A percentile compares a stretch with the other conserved stretches of the same genome.
These are phyloP conservation scores for Rutstroemia sp. DNA, from an alignment of 2,329 filamentous ascomycete species.

Conservation along the genomic window DNA sequence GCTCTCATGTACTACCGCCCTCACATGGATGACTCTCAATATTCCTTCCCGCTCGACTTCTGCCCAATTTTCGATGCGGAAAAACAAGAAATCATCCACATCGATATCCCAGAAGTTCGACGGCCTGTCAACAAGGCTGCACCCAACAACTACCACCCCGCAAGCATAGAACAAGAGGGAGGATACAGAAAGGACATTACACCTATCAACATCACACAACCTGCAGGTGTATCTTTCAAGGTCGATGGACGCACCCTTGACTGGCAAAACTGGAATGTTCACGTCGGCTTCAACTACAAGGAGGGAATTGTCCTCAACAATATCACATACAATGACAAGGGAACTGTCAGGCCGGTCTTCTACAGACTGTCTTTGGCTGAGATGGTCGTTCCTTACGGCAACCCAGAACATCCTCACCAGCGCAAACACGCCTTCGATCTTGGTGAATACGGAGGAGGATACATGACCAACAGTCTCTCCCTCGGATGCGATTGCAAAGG, in stretches of 20 bases:
- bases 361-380: constrained; percentile 84
- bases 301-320: constrained; percentile 88
- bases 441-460: constrained; percentile 74
- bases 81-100: constrained; percentile 54
- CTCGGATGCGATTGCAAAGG: constrained; percentile 84
- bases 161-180: constrained; percentile 62
- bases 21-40: constrained; percentile 78
- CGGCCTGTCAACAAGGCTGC: constrained; percentile 64
- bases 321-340: constrained; percentile 83
- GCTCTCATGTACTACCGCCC: constrained; percentile 94
- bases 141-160: constrained; percentile 74
- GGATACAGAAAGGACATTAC: constrained; percentile 76
- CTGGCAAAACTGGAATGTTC: constrained; percentile 93
- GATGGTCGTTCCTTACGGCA: constrained; percentile 90
- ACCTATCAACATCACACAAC: constrained; percentile 81
- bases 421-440: constrained; percentile 77
- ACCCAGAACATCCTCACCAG: constrained; percentile 73
- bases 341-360: constrained; percentile 69
- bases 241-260: constrained; percentile 66
- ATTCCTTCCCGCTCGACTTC: constrained; percentile 87
- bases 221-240: constrained; percentile 81
- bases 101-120: constrained; percentile 64
- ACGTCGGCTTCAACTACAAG: constrained; percentile 90
- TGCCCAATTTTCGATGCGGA: constrained; percentile 85
- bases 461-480: constrained; percentile 73